A percentile compares a stretch with the other conserved stretches of the same genome.
Evolutionary conservation across 768 basidiomycete genomes (phyloP).

Genomic region (Suillus bovinus): DNA sequence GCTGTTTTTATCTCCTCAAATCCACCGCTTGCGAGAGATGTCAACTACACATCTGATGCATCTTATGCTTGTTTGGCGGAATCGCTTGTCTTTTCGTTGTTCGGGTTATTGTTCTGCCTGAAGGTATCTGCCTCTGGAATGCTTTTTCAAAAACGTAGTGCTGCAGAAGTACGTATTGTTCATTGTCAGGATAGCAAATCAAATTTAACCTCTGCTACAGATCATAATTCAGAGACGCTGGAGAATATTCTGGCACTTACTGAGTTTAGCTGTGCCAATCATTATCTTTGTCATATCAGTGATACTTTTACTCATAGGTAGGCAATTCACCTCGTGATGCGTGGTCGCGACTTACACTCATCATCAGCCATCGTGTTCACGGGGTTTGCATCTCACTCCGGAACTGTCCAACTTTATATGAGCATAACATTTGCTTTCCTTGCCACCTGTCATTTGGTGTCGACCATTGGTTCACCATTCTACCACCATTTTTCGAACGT

Average conservation of each 20-base stretch:
- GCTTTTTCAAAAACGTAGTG: neutral
- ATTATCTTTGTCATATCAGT: neutral
- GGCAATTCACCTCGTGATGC: neutral
- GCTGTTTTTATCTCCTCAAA: neutral
- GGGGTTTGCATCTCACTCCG: neutral
- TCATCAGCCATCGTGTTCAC: constrained; percentile 1
- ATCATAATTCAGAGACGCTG: neutral
- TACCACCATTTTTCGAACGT: neutral
- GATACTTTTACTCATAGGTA: neutral
- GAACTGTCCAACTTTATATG: neutral
- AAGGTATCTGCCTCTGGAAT: neutral
- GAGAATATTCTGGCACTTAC: neutral
- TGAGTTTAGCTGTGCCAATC: neutral
- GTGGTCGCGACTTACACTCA: neutral
- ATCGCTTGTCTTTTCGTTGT: neutral
- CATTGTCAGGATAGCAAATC: neutral
- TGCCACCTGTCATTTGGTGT: neutral
- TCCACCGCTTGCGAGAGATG: neutral
- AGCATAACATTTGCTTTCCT: neutral
- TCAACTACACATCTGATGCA: neutral
- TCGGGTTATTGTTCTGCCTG: neutral
- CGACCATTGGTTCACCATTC: neutral
- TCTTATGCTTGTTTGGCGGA: constrained; percentile 1
- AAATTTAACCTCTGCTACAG: neutral
- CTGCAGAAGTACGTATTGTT: neutral